Conservation (phyloP, 2,329 filamentous ascomycete species). For the Xylariaceae sp. region DNA sequence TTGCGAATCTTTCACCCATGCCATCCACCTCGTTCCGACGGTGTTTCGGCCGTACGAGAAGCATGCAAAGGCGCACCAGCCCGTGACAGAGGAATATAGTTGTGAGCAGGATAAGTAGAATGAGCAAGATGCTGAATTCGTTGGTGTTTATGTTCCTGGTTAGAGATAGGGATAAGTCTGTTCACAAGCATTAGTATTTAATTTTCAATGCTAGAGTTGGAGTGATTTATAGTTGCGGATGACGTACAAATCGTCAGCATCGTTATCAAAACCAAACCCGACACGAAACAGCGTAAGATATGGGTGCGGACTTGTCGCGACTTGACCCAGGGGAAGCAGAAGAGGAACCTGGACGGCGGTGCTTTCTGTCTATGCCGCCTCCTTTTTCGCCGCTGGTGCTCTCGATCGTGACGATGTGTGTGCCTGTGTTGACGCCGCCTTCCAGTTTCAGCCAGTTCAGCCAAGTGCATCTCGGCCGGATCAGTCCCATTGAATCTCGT, state of each 20-base stretch:
- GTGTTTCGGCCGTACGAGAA: conserved; percentile 51
- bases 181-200: neutral
- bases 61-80: conserved; percentile 69
- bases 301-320: conserved; percentile 53
- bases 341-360: conserved; percentile 45
- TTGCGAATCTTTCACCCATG: conserved; percentile 17
- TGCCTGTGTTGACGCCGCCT: conserved; percentile 34
- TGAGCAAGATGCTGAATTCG: conserved; percentile 76
- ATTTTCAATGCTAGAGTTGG: neutral
- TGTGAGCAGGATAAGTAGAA: conserved; percentile 71
- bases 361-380: conserved; percentile 16
- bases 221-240: neutral
- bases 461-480: conserved; percentile 48
- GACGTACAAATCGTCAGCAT: conserved; percentile 66
- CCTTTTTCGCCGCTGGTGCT: conserved; percentile 10
- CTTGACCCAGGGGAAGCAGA: conserved; percentile 55
- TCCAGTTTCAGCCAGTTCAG: conserved; percentile 41
- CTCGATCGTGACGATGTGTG: conserved; percentile 3
- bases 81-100: conserved; percentile 80
- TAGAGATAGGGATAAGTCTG: conserved; percentile 72
- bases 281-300: conserved; percentile 61
- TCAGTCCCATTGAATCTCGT: conserved; percentile 41
- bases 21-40: neutral
- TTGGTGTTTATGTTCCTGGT: conserved; percentile 61
- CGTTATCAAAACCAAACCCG: conserved; percentile 58